A percentile compares a stretch with the other conserved stretches of the same genome.
phyloP scores from a whole-genome alignment of 2,329 filamentous ascomycete genomes.

The Hypoxylon sp. region DNA sequence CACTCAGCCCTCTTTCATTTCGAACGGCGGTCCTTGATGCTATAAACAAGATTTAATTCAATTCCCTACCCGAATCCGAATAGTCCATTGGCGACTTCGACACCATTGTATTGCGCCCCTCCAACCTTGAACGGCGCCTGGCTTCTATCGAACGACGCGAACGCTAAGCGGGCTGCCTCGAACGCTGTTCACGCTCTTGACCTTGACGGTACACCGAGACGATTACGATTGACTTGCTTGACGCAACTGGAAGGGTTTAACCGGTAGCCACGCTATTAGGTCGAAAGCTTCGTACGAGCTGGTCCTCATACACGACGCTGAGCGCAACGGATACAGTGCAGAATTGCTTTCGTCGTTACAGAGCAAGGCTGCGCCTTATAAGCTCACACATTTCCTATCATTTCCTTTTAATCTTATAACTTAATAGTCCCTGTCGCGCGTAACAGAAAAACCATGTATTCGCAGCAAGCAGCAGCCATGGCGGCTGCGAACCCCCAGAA shows the following conservation, averaged over 20 bases:
- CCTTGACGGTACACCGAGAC: slow-evolving; percentile 57
- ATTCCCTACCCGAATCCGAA: too few relatives aligned
- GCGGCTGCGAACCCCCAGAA: slow-evolving; percentile 84
- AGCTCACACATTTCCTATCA: slow-evolving; percentile 19
- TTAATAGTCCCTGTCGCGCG: slow-evolving; percentile 36
- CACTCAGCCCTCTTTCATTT: slow-evolving; percentile 35
- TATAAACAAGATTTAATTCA: not conserved
- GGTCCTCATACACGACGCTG: slow-evolving; percentile 56
- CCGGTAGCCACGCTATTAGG: slow-evolving; percentile 27
- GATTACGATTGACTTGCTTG: slow-evolving; percentile 55
- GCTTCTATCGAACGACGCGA: not conserved
- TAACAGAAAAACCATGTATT: slow-evolving; percentile 70
- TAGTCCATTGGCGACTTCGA: not conserved
- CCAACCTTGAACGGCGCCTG: not conserved
- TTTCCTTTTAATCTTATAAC: slow-evolving; percentile 3
- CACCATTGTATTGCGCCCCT: not conserved
- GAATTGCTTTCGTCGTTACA: slow-evolving; percentile 31
- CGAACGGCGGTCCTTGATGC: slow-evolving; percentile 39
- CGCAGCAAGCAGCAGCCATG: slow-evolving; percentile 86
- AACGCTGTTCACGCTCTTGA: slow-evolving; percentile 29
- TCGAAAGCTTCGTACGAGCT: slow-evolving; percentile 54
- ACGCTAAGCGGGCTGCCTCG: not conserved
- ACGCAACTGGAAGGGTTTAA: slow-evolving; percentile 57
- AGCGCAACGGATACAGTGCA: slow-evolving; percentile 18
- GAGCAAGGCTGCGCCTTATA: slow-evolving; percentile 46